phyloP scores from a whole-genome alignment of 768 basidiomycete genomes.

The Tricholoma sp. region DNA sequence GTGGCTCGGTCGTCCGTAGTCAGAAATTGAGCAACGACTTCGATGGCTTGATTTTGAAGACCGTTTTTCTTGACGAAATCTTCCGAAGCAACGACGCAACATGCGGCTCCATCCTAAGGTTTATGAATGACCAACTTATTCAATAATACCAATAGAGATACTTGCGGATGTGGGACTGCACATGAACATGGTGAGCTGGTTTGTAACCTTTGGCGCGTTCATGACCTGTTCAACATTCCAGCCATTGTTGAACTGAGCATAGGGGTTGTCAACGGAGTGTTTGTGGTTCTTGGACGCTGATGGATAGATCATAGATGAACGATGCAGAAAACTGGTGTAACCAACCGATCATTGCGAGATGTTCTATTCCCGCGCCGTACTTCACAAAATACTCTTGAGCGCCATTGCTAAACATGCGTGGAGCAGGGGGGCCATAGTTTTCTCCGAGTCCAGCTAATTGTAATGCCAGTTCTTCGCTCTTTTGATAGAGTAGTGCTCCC shows the following conservation, averaged over 20 bases:
- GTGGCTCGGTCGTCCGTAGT: conserved; percentile 61
- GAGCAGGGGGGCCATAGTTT: conserved; percentile 66
- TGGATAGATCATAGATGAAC: not conserved
- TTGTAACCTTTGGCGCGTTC: conserved; percentile 61
- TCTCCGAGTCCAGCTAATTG: conserved; percentile 37
- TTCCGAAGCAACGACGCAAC: conserved; percentile 75
- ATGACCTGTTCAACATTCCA: conserved; percentile 72
- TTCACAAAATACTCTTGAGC: conserved; percentile 74
- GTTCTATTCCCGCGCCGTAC: conserved; percentile 61
- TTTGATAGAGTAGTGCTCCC: conserved; percentile 36
- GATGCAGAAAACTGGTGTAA: conserved; percentile 22
- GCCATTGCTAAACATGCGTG: conserved; percentile 72
- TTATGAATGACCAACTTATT: not conserved
- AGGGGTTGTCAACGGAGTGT: conserved; percentile 79
- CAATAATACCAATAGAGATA: not conserved
- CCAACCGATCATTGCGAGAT: conserved; percentile 69
- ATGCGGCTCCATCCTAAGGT: conserved; percentile 65
- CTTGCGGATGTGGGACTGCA: conserved; percentile 78
- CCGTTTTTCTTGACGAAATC: conserved; percentile 66
- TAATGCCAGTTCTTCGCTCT: conserved; percentile 42
- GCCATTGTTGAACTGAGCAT: conserved; percentile 78
- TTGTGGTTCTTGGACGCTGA: conserved; percentile 80
- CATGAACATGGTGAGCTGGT: conserved; percentile 78
- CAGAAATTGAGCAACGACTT: conserved; percentile 64
- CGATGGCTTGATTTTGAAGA: conserved; percentile 84